Evolutionary conservation across 1,284 basidiomycete genomes (phyloP).

Genomic region (Spongiforma sp.): DNA sequence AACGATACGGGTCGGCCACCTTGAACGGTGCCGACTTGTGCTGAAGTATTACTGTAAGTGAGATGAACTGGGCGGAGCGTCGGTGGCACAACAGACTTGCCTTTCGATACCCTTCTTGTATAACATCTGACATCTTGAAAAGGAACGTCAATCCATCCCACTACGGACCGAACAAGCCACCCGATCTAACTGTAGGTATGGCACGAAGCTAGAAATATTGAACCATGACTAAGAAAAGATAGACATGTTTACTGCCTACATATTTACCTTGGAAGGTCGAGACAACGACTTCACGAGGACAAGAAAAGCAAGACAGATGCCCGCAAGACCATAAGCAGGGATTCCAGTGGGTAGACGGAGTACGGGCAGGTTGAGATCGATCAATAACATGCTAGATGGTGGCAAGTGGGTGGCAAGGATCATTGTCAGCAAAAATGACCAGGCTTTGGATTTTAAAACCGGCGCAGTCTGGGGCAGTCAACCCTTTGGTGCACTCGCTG

Average conservation of each 20-base stretch:
- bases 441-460: too few species aligned
- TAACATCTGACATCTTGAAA: slow-evolving; percentile 1
- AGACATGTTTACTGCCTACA: too few species aligned
- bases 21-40: too few species aligned
- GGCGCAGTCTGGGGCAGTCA: too few species aligned
- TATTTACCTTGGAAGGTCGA: slow-evolving; percentile 1
- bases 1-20: too few species aligned
- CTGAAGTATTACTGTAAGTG: not conserved
- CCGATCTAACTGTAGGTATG: too few species aligned
- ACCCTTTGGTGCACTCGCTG: too few species aligned
- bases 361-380: too few species aligned
- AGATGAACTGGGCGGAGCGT: not conserved
- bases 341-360: not conserved
- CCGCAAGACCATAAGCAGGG: not conserved
- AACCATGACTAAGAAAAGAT: not conserved
- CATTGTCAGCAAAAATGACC: too few species aligned
- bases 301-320: not conserved
- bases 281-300: not conserved
- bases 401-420: too few species aligned
- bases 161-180: too few species aligned
- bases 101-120: slow-evolving; percentile 18
- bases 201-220: not conserved
- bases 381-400: too few species aligned
- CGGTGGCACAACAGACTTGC: slow-evolving; percentile 2
- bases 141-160: slow-evolving; percentile 1